Conservation (phyloP, 108 stramenopile species). For the Chaetoceros muelleri region DNA sequence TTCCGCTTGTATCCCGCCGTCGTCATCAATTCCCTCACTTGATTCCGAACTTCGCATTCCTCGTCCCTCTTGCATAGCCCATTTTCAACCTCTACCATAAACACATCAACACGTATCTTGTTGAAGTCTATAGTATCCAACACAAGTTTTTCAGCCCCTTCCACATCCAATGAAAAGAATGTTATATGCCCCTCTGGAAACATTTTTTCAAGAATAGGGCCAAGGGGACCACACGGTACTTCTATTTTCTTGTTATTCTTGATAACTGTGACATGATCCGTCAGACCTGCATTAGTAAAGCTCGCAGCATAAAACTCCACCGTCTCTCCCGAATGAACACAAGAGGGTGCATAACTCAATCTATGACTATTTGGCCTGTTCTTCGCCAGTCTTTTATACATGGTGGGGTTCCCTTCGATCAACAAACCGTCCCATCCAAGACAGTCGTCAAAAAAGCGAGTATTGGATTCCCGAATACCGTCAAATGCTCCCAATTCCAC, state of each 20-base stretch:
- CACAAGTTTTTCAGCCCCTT: slow-evolving; percentile 43
- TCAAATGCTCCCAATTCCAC: slow-evolving; percentile 26
- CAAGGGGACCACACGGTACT: slow-evolving; percentile 40
- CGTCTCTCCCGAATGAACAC: slow-evolving; percentile 9
- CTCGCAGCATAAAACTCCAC: slow-evolving; percentile 22
- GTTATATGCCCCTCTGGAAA: slow-evolving; percentile 20
- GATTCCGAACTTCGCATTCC: slow-evolving; percentile 17
- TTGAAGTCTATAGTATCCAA: slow-evolving; percentile 45
- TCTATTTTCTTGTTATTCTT: slow-evolving; percentile 12
- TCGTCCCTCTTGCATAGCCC: slow-evolving; percentile 12
- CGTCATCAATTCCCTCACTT: slow-evolving; percentile 13
- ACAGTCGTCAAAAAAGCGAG: slow-evolving; percentile 26
- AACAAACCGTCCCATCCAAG: slow-evolving; percentile 29
- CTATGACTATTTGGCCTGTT: slow-evolving; percentile 27
- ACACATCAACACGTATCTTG: slow-evolving; percentile 28
- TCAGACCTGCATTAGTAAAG: slow-evolving; percentile 34
- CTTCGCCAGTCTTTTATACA: slow-evolving; percentile 8
- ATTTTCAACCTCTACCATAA: slow-evolving; percentile 48
- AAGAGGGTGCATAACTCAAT: slow-evolving; percentile 40
- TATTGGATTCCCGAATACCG: slow-evolving; percentile 20
- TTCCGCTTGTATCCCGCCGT: slow-evolving; percentile 18
- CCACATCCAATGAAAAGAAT: slow-evolving; percentile 62
- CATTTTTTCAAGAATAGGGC: slow-evolving; percentile 26
- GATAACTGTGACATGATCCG: slow-evolving; percentile 9
- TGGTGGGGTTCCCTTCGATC: slow-evolving; percentile 19